Percentiles rank a stretch among this genome's conserved stretches.
phyloP scores from a whole-genome alignment of 768 basidiomycete species.

The Termitomyces heimii region DNA sequence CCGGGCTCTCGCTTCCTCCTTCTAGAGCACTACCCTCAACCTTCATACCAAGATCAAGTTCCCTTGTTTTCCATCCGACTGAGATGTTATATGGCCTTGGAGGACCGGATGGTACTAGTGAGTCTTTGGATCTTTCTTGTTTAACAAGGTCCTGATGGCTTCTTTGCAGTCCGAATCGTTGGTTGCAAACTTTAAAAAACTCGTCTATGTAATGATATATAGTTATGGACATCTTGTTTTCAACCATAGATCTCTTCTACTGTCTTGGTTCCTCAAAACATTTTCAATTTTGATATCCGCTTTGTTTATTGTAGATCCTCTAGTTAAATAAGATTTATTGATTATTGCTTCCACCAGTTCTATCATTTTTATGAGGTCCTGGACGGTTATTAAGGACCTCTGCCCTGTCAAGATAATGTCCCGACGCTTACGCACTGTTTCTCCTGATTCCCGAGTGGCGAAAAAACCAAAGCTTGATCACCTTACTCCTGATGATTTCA shows the following conservation, averaged over 20 bases:
- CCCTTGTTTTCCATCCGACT: slow-evolving; percentile 75
- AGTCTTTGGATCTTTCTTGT: slow-evolving; percentile 9
- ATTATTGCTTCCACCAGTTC: neutral
- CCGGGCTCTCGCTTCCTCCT: slow-evolving; percentile 51
- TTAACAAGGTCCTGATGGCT: slow-evolving; percentile 2
- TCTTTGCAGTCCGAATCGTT: slow-evolving; percentile 42
- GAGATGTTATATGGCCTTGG: slow-evolving; percentile 82
- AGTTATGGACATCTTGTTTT: slow-evolving; percentile 15
- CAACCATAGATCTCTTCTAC: slow-evolving; percentile 8
- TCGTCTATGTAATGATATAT: slow-evolving; percentile 13
- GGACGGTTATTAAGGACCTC: neutral
- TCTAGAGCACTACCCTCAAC: slow-evolving; percentile 49
- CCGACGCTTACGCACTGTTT: slow-evolving; percentile 44
- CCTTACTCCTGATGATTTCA: slow-evolving; percentile 71
- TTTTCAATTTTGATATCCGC: slow-evolving; percentile 1
- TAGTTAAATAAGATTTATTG: neutral
- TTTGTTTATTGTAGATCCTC: neutral
- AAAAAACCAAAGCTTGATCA: slow-evolving; percentile 56
- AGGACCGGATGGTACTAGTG: slow-evolving; percentile 63
- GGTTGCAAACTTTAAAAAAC: slow-evolving; percentile 44
- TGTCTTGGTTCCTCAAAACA: neutral
- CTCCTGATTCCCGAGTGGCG: slow-evolving; percentile 37
- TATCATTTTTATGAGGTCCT: slow-evolving; percentile 10
- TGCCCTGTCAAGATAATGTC: slow-evolving; percentile 31
- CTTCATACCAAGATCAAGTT: slow-evolving; percentile 56